A percentile compares a stretch with the other conserved stretches of the same genome.
Conservation (phyloP, 1,139 yeast species). For the Candida glucosophila region DNA sequence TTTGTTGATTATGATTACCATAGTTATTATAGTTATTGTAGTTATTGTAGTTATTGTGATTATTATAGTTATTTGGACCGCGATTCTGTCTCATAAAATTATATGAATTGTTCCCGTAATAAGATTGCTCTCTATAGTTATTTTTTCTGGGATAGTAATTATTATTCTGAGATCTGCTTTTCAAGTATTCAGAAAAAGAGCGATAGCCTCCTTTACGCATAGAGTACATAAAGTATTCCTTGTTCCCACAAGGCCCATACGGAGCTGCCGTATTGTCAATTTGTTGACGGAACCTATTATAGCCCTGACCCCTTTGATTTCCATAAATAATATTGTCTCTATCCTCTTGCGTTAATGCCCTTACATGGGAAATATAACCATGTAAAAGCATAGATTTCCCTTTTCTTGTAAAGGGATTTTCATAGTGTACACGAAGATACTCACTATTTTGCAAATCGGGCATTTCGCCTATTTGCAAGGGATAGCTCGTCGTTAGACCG, state of each 20-base stretch:
- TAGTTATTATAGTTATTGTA: no score
- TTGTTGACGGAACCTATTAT: constrained; percentile 23
- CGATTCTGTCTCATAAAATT: no score
- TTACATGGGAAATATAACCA: constrained; percentile 61
- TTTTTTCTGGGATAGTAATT: no score
- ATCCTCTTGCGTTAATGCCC: constrained; percentile 62
- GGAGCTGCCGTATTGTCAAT: constrained; percentile 31
- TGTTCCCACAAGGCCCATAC: constrained; percentile 33
- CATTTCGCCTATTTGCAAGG: constrained; percentile 50
- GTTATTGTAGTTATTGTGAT: no score
- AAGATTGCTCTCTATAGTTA: no score
- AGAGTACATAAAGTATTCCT: constrained; percentile 21
- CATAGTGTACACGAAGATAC: constrained; percentile 50
- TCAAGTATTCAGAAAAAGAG: constrained; percentile 16
- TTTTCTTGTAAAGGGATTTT: constrained; percentile 40
- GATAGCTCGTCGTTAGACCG: constrained; percentile 44
- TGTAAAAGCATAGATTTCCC: constrained; percentile 81
- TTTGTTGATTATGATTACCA: constrained; percentile 7
- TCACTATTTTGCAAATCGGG: constrained; percentile 49
- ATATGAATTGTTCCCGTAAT: constrained; percentile 4
- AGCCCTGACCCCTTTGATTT: constrained; percentile 16
- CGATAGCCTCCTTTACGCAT: constrained; percentile 38
- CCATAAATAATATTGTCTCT: constrained; percentile 50
- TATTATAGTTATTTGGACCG: no score
- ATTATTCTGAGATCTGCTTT: constrained; percentile 6